Evolutionary conservation across 179 eudicot species (phyloP).

Genomic region (Nepenthes alata): DNA sequence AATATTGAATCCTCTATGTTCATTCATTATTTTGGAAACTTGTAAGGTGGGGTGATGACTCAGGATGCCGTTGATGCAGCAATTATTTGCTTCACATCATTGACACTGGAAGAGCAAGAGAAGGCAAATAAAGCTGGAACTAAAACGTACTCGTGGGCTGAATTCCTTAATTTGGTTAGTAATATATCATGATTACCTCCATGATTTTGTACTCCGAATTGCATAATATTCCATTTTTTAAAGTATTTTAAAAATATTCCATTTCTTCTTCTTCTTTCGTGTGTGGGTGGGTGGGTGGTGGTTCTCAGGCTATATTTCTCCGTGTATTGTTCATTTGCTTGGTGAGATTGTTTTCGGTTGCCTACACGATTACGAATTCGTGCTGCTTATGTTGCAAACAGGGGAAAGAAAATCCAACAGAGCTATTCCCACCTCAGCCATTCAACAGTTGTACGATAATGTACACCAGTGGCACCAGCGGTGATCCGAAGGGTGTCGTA

Average conservation of each 20-base stretch:
- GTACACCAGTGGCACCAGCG: conserved; percentile 98
- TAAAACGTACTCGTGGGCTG: conserved; percentile 55
- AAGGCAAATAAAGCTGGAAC: conserved; percentile 38
- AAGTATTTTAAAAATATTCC: too few relatives aligned
- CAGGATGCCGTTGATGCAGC: conserved; percentile 33
- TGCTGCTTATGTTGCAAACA: conserved; percentile 11
- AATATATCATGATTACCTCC: not conserved
- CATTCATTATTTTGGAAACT: not conserved
- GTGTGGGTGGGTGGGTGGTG: too few relatives aligned
- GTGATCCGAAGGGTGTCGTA: conserved; percentile 92
- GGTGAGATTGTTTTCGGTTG: not conserved
- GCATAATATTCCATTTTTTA: too few relatives aligned
- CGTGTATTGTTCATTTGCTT: not conserved
- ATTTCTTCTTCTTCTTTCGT: too few relatives aligned
- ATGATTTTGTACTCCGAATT: too few relatives aligned
- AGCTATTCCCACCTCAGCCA: conserved; percentile 48
- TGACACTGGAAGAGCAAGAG: conserved; percentile 39
- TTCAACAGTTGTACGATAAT: conserved; percentile 65
- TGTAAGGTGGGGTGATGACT: not conserved
- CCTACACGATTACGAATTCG: not conserved
- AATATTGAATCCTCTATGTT: conserved; percentile 9
- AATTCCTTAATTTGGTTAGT: conserved; percentile 56
- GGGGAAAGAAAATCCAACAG: conserved; percentile 58
- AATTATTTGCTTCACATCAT: conserved; percentile 62
- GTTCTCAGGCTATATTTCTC: too few relatives aligned